phyloP scores from a whole-genome alignment of 2,329 filamentous ascomycete species.

The Cytospora chrysosperma region DNA sequence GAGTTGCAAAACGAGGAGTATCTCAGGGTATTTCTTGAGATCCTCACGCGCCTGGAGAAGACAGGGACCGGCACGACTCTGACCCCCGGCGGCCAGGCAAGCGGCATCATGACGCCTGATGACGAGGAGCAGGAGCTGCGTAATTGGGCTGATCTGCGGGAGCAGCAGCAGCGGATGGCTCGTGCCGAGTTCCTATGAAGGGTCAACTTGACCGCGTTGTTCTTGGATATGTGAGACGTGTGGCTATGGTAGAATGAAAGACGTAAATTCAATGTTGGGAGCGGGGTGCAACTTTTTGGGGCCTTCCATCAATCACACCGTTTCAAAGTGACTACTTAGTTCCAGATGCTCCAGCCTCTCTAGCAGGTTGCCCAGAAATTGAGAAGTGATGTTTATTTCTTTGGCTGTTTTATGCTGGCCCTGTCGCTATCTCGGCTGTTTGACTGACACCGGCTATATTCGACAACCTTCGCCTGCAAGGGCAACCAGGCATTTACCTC shows the following conservation, averaged over 20 bases:
- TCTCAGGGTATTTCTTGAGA: slow-evolving; percentile 69
- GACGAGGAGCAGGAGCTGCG: slow-evolving; percentile 75
- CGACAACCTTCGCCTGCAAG: no score
- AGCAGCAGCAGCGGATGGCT: slow-evolving; percentile 64
- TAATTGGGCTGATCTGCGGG: slow-evolving; percentile 75
- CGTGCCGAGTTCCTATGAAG: neutral
- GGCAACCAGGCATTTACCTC: no score
- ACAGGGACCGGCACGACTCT: slow-evolving; percentile 41
- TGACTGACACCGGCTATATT: no score
- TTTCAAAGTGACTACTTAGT: no score
- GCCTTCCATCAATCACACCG: no score
- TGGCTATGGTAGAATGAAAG: neutral
- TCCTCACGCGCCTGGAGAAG: slow-evolving; percentile 72
- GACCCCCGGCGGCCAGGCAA: slow-evolving; percentile 28
- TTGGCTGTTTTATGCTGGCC: no score
- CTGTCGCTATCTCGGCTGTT: no score
- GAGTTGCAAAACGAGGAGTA: slow-evolving; percentile 66
- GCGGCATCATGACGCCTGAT: slow-evolving; percentile 47
- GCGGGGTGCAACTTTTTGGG: no score
- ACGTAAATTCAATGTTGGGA: no score
- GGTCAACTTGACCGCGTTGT: neutral
- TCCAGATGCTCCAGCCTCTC: no score
- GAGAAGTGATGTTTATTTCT: no score
- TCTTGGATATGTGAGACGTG: neutral
- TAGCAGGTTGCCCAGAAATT: no score